Evolutionary conservation across 1,284 basidiomycete species (phyloP).

Genomic region (Trichosporon sp.): DNA sequence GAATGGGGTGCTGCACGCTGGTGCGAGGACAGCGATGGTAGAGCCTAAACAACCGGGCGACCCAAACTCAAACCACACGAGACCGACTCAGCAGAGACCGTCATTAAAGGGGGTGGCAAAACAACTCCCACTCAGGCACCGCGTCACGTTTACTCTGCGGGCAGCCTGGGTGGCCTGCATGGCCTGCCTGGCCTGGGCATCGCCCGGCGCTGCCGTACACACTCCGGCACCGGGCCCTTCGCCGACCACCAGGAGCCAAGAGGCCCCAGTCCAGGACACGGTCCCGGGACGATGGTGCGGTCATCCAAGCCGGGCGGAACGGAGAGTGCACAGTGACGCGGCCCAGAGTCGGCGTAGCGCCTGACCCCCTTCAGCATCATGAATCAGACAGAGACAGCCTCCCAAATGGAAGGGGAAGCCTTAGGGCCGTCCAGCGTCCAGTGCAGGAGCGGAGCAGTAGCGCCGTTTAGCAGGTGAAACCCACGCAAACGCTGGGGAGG

Average conservation of each 20-base stretch:
- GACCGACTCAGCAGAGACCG: not conserved
- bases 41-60: not conserved
- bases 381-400: slow-evolving; percentile 2
- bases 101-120: slow-evolving; percentile 7
- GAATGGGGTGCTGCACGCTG: not conserved
- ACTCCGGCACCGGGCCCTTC: not conserved
- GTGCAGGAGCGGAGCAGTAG: not conserved
- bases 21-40: not conserved
- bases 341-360: not conserved
- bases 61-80: slow-evolving; percentile 1
- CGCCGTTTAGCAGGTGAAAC: not conserved
- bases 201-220: not conserved
- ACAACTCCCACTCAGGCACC: not conserved
- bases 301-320: not conserved
- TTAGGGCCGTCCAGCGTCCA: not conserved
- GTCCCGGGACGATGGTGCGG: not conserved
- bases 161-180: not conserved
- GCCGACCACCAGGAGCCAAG: not conserved
- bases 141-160: not conserved
- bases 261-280: not conserved
- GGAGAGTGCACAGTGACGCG: not conserved
- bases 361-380: not conserved
- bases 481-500: not conserved
- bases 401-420: not conserved
- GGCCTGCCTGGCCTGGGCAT: not conserved